phyloP scores from a whole-genome alignment of 345 rosid species.

The Citrus sp. region DNA sequence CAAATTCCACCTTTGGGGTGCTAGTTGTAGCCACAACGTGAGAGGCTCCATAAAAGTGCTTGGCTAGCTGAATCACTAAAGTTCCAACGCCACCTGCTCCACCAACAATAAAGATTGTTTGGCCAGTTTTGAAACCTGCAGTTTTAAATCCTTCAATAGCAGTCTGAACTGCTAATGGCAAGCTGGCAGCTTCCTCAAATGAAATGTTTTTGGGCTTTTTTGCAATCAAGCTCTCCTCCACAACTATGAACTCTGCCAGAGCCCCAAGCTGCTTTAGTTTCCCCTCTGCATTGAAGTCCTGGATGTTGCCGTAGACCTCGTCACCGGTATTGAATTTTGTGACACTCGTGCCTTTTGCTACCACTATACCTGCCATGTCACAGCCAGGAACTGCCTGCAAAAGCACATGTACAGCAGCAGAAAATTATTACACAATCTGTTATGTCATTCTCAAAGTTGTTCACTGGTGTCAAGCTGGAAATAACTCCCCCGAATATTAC shows the following conservation, averaged over 20 bases:
- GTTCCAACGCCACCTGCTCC: constrained; percentile 51
- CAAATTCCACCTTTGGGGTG: constrained; percentile 39
- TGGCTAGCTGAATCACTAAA: constrained; percentile 46
- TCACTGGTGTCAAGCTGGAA: too few species aligned
- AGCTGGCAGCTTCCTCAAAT: constrained; percentile 51
- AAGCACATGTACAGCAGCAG: not conserved
- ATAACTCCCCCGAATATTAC: too few species aligned
- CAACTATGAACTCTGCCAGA: constrained; percentile 38
- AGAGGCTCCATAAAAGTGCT: constrained; percentile 38
- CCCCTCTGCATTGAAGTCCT: constrained; percentile 32
- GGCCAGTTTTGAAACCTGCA: constrained; percentile 31
- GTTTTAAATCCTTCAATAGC: constrained; percentile 41
- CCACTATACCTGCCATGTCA: constrained; percentile 50
- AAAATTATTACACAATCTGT: too few species aligned
- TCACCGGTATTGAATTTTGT: constrained; percentile 33
- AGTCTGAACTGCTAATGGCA: constrained; percentile 50
- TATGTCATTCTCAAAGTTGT: too few species aligned
- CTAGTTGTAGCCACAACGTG: constrained; percentile 41
- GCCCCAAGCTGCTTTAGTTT: constrained; percentile 45
- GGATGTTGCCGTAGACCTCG: constrained; percentile 49
- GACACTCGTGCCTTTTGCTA: constrained; percentile 26
- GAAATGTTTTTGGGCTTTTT: constrained; percentile 35
- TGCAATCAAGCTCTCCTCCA: constrained; percentile 42
- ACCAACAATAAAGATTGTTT: constrained; percentile 37
- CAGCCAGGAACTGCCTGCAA: constrained; percentile 48